These are phyloP conservation scores for Endogone sp. DNA, from an alignment of 192 early-diverging fungal genomes.

Conservation along the genomic window DNA sequence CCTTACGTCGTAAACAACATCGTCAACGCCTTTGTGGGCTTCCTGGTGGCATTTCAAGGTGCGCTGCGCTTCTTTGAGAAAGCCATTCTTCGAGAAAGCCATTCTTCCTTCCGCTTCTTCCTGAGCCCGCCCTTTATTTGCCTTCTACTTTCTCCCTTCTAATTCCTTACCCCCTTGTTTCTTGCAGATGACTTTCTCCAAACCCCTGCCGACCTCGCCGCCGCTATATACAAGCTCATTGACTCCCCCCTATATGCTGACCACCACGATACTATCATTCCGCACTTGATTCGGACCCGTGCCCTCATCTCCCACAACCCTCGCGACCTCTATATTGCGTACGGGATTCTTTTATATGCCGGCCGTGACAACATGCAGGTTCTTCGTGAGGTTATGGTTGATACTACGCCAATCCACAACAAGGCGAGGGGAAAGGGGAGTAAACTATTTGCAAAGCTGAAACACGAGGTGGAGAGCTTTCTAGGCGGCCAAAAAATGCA, in stretches of 20 bases:
- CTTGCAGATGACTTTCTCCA: constrained; percentile 44
- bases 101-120: not conserved
- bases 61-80: constrained; percentile 7
- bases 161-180: not conserved
- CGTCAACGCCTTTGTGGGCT: constrained; percentile 15
- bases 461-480: constrained; percentile 31
- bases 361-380: constrained; percentile 40
- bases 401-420: constrained; percentile 1
- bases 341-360: constrained; percentile 39
- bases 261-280: constrained; percentile 24
- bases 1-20: constrained; percentile 17
- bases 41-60: constrained; percentile 29
- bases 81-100: not conserved
- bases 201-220: constrained; percentile 28
- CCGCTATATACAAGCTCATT: constrained; percentile 45
- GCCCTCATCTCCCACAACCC: constrained; percentile 18
- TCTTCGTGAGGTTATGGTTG: constrained; percentile 30
- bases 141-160: not conserved
- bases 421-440: constrained; percentile 9
- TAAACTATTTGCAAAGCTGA: constrained; percentile 44
- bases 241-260: constrained; percentile 43
- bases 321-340: constrained; percentile 39
- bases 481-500: constrained; percentile 33
- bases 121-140: not conserved
- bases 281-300: constrained; percentile 17